Conservation (phyloP, 164 flowering plant genomes). For the Tetrastigma voinierianum region DNA sequence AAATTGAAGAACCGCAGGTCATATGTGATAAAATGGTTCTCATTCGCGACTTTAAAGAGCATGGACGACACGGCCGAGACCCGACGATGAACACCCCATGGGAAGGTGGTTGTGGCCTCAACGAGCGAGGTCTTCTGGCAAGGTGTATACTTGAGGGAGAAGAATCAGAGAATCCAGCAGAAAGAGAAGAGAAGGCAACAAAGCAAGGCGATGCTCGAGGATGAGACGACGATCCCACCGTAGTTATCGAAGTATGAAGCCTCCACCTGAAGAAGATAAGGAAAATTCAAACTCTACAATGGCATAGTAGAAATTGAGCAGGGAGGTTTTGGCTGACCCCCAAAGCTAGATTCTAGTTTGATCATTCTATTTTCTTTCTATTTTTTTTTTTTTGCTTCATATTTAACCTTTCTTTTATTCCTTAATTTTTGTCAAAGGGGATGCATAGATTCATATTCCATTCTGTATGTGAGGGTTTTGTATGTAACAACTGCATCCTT, state of each 20-base stretch:
- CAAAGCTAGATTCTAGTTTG: constrained; percentile 16
- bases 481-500: constrained; percentile 37
- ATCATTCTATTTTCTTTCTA: constrained; percentile 32
- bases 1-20: constrained; percentile 58
- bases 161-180: constrained; percentile 39
- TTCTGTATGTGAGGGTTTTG: constrained; percentile 18
- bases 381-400: too few relatives aligned
- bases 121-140: constrained; percentile 95
- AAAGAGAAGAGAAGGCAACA: constrained; percentile 65
- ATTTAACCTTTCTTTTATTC: constrained; percentile 3
- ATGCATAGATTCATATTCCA: constrained; percentile 22
- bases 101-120: constrained; percentile 79
- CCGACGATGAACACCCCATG: constrained; percentile 54
- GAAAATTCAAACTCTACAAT: constrained; percentile 35
- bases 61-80: constrained; percentile 94
- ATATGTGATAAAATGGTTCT: constrained; percentile 91
- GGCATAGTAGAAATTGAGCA: background rate
- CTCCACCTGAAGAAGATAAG: constrained; percentile 54
- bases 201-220: constrained; percentile 64
- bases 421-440: constrained; percentile 22
- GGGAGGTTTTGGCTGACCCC: constrained; percentile 3
- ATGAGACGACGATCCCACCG: constrained; percentile 54
- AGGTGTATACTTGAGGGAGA: constrained; percentile 81
- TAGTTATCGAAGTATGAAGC: constrained; percentile 82
- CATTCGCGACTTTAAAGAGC: constrained; percentile 67